These are phyloP conservation scores for Oxyria digyna DNA, from an alignment of 148 eudicot genomes.

Conservation along the genomic window DNA sequence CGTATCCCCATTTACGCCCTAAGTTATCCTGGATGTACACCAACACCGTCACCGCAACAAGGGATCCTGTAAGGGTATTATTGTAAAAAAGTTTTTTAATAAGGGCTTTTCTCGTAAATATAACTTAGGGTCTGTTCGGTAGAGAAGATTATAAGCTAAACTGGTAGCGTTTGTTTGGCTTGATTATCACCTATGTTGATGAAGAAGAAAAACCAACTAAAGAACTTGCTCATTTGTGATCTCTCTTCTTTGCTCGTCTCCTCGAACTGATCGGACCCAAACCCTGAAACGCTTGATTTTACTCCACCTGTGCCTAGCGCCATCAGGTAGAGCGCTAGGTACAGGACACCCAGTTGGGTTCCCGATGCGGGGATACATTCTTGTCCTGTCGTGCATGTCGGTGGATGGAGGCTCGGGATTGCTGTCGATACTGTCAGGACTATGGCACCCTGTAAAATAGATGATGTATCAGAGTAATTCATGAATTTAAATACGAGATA, in stretches of 20 bases:
- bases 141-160: no score
- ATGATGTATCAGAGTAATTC: no score
- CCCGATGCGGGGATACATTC: conserved; percentile 18
- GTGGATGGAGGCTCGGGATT: conserved; percentile 31
- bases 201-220: conserved; percentile 41
- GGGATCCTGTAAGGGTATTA: no score
- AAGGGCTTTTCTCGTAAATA: no score
- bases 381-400: conserved; percentile 8
- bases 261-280: conserved; percentile 62
- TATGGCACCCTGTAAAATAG: conserved; percentile 21
- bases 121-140: no score
- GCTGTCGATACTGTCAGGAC: conserved; percentile 25
- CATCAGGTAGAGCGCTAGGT: conserved; percentile 39
- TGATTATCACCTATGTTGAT: conserved; percentile 13
- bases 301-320: conserved; percentile 72
- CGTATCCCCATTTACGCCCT: conserved; percentile 13
- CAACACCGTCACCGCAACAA: conserved; percentile 9
- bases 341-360: conserved; percentile 28
- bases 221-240: conserved; percentile 35
- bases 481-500: no score
- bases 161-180: no score
- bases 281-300: conserved; percentile 58
- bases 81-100: no score
- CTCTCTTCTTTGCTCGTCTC: conserved; percentile 32
- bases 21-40: conserved; percentile 13